Evolutionary conservation across 768 basidiomycete genomes (phyloP), one percentile per base, ranked within the genome.

Genomic region (Melanogaster broomeanus): DNA sequence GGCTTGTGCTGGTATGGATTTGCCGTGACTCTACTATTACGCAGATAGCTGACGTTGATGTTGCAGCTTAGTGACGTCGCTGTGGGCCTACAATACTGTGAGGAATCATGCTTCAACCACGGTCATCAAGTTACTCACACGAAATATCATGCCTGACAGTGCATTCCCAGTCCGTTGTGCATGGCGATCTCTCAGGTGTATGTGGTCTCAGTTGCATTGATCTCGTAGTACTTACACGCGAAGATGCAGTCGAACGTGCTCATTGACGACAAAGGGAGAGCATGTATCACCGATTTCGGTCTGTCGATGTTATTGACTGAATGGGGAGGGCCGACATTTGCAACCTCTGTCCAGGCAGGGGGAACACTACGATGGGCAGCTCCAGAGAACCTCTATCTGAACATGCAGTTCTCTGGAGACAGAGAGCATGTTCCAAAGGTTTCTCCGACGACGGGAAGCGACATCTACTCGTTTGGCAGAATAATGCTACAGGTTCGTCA

Each of bases 311-410:
- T 78, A 35, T 57, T 72, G 24, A 64, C 65, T n/a, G 74, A 76
- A 51, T 60, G 73, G 37, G 63, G 70, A 31, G 65, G 69, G n/a
- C 21, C 56, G 2, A 66, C 68, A n/a, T 74, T 75, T 48, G 55
- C 40, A 63, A 49, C 57, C 15, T 77, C 49, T 65, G 67, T 25
- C 73, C 76, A 31, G 15, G 47, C 46, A 27, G 57, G 45, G 21
- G 75, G 57, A 16, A 58, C 77, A 18, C 66, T 77, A 33, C 70
- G 77, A 0, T 77, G 76, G 75, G 70, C 75, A 10, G 77, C 76
- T 47, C 60, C 73, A 0, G 56, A 71, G 21, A 60, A 79, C 3
- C 76, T 75, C 49, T 65, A 59, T 16, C 44, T 61, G n/a, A n/a
- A n/a, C n/a, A n/a, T n/a, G 35, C 35, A 42, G 6, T 28, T 53